phyloP scores from a whole-genome alignment of 495 filamentous ascomycete genomes.

The Copromyces sp. region DNA sequence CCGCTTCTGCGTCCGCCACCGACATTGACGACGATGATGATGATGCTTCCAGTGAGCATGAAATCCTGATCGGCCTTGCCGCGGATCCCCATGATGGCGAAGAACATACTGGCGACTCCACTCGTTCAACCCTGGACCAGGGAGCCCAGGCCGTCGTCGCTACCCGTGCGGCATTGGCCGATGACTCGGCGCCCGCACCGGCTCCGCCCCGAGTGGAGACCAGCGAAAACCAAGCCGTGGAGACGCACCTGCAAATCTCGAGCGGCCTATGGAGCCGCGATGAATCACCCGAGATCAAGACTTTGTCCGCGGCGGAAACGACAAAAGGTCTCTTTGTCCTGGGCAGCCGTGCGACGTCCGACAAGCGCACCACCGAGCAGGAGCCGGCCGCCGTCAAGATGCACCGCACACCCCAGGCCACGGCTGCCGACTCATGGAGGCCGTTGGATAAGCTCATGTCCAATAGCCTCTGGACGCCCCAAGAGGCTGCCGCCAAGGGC shows the following conservation, averaged over 20 bases:
- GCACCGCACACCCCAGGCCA: slow-evolving; percentile 14
- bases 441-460: slow-evolving; percentile 23
- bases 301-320: slow-evolving; percentile 13
- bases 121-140: background rate
- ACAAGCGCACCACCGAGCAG: slow-evolving; percentile 25
- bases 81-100: background rate
- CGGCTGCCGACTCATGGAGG: slow-evolving; percentile 2
- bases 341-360: background rate
- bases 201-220: background rate
- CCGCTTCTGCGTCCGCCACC: background rate
- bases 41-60: slow-evolving; percentile 15
- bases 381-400: slow-evolving; percentile 26
- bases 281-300: background rate
- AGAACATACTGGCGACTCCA: background rate
- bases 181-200: background rate
- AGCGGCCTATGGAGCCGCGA: slow-evolving; percentile 16
- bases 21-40: slow-evolving; percentile 23
- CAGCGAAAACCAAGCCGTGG: slow-evolving; percentile 4
- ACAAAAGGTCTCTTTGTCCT: background rate
- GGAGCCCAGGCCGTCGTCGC: background rate
- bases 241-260: slow-evolving; percentile 5
- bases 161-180: background rate
- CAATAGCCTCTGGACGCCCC: slow-evolving; percentile 21
- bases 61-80: slow-evolving; percentile 22
- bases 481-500: background rate